These are phyloP conservation scores for Evernia prunastri DNA, from an alignment of 495 filamentous ascomycete species.

Conservation along the genomic window DNA sequence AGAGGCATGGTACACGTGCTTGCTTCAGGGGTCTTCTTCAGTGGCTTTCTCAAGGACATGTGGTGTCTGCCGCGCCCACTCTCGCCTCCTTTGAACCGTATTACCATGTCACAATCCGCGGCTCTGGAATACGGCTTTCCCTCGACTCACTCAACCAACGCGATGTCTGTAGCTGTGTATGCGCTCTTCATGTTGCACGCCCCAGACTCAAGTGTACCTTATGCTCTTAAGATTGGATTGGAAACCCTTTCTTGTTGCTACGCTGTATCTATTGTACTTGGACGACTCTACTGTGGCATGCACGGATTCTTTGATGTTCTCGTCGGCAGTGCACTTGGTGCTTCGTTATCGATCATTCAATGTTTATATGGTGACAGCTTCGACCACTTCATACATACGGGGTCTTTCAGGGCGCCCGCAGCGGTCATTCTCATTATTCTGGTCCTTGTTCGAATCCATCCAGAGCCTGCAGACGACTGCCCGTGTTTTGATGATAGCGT, in stretches of 20 bases:
- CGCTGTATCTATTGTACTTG: conserved; percentile 80
- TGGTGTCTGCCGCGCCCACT: conserved; percentile 90
- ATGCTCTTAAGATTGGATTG: conserved; percentile 48
- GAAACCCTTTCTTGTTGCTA: conserved; percentile 71
- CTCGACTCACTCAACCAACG: conserved; percentile 94
- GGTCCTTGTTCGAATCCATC: conserved; percentile 77
- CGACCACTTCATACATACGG: conserved; percentile 58
- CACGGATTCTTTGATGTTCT: conserved; percentile 92
- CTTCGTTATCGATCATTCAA: conserved; percentile 59
- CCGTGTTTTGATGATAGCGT: conserved; percentile 97
- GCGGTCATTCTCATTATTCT: conserved; percentile 58
- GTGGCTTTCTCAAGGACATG: conserved; percentile 89
- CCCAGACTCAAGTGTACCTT: conserved; percentile 45
- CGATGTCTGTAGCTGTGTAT: conserved; percentile 88
- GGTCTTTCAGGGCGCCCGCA: conserved; percentile 50
- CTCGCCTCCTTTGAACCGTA: conserved; percentile 86
- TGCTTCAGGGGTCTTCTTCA: conserved; percentile 84
- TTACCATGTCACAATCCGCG: conserved; percentile 92
- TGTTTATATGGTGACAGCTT: conserved; percentile 61
- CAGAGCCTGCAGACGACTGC: conserved; percentile 93
- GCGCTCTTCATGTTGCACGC: conserved; percentile 58
- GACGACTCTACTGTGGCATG: conserved; percentile 95
- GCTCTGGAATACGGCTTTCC: conserved; percentile 96
- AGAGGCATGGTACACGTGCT: conserved; percentile 85
- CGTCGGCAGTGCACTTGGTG: conserved; percentile 69